Base-by-base conservation (phyloP, 768 basidiomycete genomes). In the Termitomyces sp. region DNA sequence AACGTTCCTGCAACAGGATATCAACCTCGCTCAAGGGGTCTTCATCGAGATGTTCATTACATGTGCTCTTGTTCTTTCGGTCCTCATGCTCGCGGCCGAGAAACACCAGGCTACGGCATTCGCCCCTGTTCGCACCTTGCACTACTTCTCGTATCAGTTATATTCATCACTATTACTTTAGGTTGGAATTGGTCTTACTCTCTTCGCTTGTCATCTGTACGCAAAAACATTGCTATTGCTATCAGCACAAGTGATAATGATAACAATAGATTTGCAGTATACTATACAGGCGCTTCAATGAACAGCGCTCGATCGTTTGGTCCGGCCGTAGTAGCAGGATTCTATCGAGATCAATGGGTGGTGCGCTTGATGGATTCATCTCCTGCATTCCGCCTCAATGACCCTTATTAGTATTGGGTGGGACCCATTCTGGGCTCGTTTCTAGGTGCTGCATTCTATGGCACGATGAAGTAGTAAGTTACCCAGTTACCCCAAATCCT, bases 1-100 rank as follows among this genome's bases (percentile, higher is more conserved):
- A 62, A 83, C 82, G 9, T 68, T 69, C 62, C 72, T 83, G 35
- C 72, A 73, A 9, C 64, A 69, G 20, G 78, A 77, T 4, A 69
- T 81, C 58, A 87, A 78, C 69, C 59, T 68, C 3, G 76, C 82
- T 0, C 84, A 88, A 67, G 85, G 75, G 12, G 77, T 86, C 18
- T 88, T 87, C 68, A 86, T 88, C 59, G 86, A 88, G 67, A 84
- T 86, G 79, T 87, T 88, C 69, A 79, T 82, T 62, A 87, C 86
- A 14, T 74, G 80, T 13, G 74, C 76, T 16, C 74, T 88, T 42
- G 79, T 83, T 44, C 68, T 86, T 14, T 74, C 87, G 6, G 83
- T 87, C n/a, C 78, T 88, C 60, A 87, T 88, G 85, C 68, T 88
- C 26, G 87, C 87, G 4, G 83, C 82, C 16, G 87, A 88, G 69